phyloP scores from a whole-genome alignment of 2,329 filamentous ascomycete species.

The Colletotrichum tofieldiae region DNA sequence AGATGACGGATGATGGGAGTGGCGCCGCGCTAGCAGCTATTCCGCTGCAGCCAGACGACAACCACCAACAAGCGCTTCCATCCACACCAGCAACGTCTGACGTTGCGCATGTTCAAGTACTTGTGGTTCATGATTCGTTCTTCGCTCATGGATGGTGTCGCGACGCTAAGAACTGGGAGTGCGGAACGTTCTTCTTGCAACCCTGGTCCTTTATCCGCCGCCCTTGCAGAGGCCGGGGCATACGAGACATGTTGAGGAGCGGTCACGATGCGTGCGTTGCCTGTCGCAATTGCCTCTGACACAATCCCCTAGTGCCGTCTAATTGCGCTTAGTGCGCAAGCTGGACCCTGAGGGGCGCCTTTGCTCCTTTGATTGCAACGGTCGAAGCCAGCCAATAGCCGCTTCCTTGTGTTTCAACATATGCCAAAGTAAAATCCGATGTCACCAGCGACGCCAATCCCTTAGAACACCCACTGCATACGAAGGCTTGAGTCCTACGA shows the following conservation, averaged over 20 bases:
- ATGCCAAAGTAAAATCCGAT: slow-evolving; percentile 17
- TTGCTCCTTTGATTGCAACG: slow-evolving; percentile 33
- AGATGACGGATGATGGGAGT: slow-evolving; percentile 45
- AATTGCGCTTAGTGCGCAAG: slow-evolving; percentile 35
- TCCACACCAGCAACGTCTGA: slow-evolving; percentile 28
- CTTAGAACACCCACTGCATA: slow-evolving; percentile 4
- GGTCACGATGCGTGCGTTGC: slow-evolving; percentile 32
- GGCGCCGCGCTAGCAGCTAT: slow-evolving; percentile 40
- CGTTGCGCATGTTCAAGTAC: slow-evolving; percentile 14
- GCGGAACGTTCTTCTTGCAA: slow-evolving; percentile 33
- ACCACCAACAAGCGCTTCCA: slow-evolving; percentile 18
- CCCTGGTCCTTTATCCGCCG: slow-evolving; percentile 16
- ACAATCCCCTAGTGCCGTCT: slow-evolving; percentile 35
- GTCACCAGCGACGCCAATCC: slow-evolving; percentile 14
- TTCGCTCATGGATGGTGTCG: slow-evolving; percentile 13
- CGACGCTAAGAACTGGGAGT: slow-evolving; percentile 31
- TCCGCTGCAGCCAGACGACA: slow-evolving; percentile 42
- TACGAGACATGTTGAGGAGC: slow-evolving; percentile 35
- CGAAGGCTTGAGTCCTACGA: not conserved
- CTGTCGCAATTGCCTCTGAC: slow-evolving; percentile 26
- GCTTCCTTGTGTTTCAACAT: slow-evolving; percentile 25
- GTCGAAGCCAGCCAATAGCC: slow-evolving; percentile 32
- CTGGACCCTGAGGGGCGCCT: slow-evolving; percentile 34
- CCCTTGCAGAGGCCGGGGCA: slow-evolving; percentile 16
- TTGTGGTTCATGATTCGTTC: slow-evolving; percentile 18